These are phyloP conservation scores for Gentiana dahurica DNA, from an alignment of 257 asterid species.

Conservation along the genomic window DNA sequence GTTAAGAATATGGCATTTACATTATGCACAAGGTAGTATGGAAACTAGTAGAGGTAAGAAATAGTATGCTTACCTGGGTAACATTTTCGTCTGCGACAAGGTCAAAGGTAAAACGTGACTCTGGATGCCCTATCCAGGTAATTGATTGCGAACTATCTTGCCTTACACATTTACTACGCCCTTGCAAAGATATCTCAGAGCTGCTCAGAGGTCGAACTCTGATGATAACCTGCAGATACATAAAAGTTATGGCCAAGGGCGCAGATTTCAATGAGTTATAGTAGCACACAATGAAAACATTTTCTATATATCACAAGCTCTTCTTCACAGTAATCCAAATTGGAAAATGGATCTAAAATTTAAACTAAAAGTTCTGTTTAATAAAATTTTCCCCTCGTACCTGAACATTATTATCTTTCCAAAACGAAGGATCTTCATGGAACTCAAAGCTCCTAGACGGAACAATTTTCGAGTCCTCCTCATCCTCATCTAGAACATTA, in stretches of 20 bases:
- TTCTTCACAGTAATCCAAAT: not conserved
- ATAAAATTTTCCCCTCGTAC: constrained; percentile 13
- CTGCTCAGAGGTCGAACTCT: constrained; percentile 75
- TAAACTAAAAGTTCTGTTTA: not conserved
- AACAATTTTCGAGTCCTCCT: constrained; percentile 16
- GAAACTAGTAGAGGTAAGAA: not conserved
- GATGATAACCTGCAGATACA: constrained; percentile 57
- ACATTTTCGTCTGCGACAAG: constrained; percentile 88
- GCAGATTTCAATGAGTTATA: not conserved
- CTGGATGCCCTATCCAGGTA: constrained; percentile 87
- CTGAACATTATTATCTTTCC: constrained; percentile 92
- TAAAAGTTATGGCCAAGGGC: not conserved
- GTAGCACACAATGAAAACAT: no score
- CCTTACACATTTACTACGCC: constrained; percentile 59
- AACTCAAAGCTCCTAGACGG: constrained; percentile 50
- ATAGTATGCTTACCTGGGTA: constrained; percentile 49
- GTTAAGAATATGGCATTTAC: constrained; percentile 7
- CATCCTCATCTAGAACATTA: constrained; percentile 18
- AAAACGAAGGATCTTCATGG: constrained; percentile 58
- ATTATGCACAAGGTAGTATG: not conserved
- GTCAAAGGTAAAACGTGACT: constrained; percentile 81
- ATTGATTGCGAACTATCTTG: constrained; percentile 86
- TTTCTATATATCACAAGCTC: no score
- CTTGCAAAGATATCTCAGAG: constrained; percentile 72
- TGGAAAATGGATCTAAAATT: not conserved